Evolutionary conservation across 1,284 basidiomycete genomes (phyloP).

Genomic region (Boletellus deceptivus): DNA sequence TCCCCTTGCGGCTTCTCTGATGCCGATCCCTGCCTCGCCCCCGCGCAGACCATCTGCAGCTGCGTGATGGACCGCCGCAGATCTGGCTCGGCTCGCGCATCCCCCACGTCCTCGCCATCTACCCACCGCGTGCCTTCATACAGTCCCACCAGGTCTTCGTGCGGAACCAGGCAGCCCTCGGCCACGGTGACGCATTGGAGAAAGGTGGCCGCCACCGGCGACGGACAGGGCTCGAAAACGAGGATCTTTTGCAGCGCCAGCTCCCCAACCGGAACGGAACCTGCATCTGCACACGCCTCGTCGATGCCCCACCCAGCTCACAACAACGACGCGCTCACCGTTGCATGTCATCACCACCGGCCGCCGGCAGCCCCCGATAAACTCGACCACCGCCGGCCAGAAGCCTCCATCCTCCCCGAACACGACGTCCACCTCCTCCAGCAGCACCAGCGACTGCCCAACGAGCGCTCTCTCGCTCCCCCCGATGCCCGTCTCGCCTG

Average conservation of each 20-base stretch:
- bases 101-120: constrained; percentile 27
- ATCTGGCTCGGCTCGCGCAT: constrained; percentile 50
- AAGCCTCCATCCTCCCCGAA: constrained; percentile 90
- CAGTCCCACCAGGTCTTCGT: constrained; percentile 37
- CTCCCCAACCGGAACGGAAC: constrained; percentile 64
- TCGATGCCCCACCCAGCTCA: constrained; percentile 7
- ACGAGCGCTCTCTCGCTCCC: constrained; percentile 27
- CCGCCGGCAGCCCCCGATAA: constrained; percentile 79
- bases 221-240: constrained; percentile 60
- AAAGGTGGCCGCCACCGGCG: constrained; percentile 65
- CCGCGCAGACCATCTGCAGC: constrained; percentile 53
- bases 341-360: constrained; percentile 93
- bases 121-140: constrained; percentile 34
- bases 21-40: constrained; percentile 32
- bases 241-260: constrained; percentile 80
- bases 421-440: constrained; percentile 97
- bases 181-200: constrained; percentile 63
- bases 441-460: constrained; percentile 84
- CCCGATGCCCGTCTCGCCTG: constrained; percentile 1
- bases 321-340: constrained; percentile 50
- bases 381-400: constrained; percentile 80
- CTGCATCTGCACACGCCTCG: constrained; percentile 53
- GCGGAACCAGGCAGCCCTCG: constrained; percentile 50
- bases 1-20: constrained; percentile 25
- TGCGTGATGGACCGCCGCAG: constrained; percentile 57